Conservation (phyloP, 805 yeast genomes). For the Saccharomycopsis synnaedendra region DNA sequence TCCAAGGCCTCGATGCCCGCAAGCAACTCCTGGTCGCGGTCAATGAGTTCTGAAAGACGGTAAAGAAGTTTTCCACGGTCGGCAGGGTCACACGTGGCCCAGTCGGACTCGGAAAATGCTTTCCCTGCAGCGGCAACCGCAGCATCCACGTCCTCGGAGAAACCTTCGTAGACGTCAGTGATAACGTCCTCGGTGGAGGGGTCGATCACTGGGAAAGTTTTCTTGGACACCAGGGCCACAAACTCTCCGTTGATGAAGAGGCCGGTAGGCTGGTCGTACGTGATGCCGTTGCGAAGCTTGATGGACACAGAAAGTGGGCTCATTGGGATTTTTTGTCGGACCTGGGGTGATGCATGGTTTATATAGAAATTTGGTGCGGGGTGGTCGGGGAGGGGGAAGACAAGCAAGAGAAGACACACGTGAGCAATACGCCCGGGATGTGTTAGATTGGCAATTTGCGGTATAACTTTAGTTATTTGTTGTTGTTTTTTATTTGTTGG, state of each 20-base stretch:
- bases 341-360: not conserved
- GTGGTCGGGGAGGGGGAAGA: not conserved
- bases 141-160: constrained; percentile 61
- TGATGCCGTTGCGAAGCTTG: constrained; percentile 57
- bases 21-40: constrained; percentile 55
- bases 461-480: not conserved
- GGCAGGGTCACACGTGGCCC: constrained; percentile 62
- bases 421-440: not conserved
- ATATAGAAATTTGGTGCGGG: not conserved
- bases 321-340: not conserved
- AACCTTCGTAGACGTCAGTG: constrained; percentile 63
- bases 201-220: constrained; percentile 49
- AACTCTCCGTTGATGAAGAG: constrained; percentile 73
- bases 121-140: constrained; percentile 81
- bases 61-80: constrained; percentile 50
- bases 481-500: too few species aligned
- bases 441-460: not conserved
- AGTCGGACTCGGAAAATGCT: constrained; percentile 52
- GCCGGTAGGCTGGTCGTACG: constrained; percentile 73
- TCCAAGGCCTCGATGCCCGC: constrained; percentile 80
- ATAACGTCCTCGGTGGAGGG: constrained; percentile 70
- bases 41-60: constrained; percentile 71
- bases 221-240: constrained; percentile 45
- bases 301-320: constrained; percentile 34
- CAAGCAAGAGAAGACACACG: not conserved